Evolutionary conservation across 257 asterid species (phyloP).

Genomic region (Plantago major): DNA sequence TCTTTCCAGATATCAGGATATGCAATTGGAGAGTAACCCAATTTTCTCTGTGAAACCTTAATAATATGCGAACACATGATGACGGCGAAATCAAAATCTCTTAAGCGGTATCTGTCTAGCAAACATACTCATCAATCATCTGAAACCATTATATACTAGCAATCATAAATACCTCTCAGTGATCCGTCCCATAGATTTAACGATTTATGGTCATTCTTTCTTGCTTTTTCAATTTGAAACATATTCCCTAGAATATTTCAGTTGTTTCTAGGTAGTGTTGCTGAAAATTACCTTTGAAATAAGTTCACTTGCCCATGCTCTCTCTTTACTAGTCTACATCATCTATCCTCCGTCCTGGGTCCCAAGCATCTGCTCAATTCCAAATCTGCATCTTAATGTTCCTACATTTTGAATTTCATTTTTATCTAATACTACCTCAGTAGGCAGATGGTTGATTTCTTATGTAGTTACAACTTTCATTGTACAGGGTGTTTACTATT

Average conservation of each 20-base stretch:
- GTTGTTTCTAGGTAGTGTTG: background rate
- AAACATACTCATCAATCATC: background rate
- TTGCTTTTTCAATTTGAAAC: constrained; percentile 6
- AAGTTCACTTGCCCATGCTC: background rate
- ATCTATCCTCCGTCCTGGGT: background rate
- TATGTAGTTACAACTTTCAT: constrained; percentile 43
- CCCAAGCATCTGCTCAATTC: background rate
- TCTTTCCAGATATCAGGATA: constrained; percentile 4
- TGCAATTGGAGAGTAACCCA: constrained; percentile 3
- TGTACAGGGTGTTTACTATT: constrained; percentile 98
- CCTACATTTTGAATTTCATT: constrained; percentile 8
- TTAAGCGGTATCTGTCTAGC: constrained; percentile 2
- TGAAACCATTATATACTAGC: constrained; percentile 7
- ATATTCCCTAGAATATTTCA: constrained; percentile 1
- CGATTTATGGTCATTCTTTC: background rate
- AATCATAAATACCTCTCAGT: background rate
- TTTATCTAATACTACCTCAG: constrained; percentile 21
- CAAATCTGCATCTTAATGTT: background rate
- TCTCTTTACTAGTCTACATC: background rate
- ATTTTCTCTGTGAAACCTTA: background rate
- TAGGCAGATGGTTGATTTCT: constrained; percentile 30
- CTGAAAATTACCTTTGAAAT: background rate
- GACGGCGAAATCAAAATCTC: background rate
- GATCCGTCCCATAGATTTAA: background rate
- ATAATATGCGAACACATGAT: constrained; percentile 5